A percentile compares a stretch with the other conserved stretches of the same genome.
Evolutionary conservation across 2,329 filamentous ascomycete species (phyloP).

Genomic region (Malbranchea cinnamomea): DNA sequence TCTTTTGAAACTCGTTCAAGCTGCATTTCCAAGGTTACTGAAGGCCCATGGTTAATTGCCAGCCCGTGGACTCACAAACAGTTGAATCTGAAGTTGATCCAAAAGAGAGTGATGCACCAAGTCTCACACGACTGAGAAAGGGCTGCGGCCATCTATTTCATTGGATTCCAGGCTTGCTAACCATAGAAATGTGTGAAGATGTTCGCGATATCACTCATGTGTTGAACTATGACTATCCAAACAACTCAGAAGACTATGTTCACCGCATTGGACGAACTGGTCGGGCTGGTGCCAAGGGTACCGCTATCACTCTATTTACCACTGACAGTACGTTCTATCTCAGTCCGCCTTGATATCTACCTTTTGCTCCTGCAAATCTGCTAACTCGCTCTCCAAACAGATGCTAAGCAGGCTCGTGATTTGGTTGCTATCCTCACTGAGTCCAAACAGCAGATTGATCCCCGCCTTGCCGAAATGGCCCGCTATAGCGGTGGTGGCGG

Average conservation of each 20-base stretch:
- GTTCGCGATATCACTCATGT: slow-evolving; percentile 99
- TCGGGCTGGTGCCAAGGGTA: slow-evolving; percentile 74
- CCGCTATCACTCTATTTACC: slow-evolving; percentile 96
- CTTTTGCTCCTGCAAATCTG: no score
- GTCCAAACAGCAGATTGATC: slow-evolving; percentile 96
- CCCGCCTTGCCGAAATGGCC: slow-evolving; percentile 87
- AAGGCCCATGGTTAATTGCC: slow-evolving; percentile 47
- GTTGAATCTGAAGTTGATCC: slow-evolving; percentile 30
- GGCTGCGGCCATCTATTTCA: slow-evolving; percentile 32
- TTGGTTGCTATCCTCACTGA: slow-evolving; percentile 84
- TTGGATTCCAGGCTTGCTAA: slow-evolving; percentile 58
- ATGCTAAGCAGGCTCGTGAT: slow-evolving; percentile 92
- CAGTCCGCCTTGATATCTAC: no score
- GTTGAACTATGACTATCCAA: slow-evolving; percentile 99
- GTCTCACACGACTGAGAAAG: slow-evolving; percentile 46
- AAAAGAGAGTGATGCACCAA: slow-evolving; percentile 45
- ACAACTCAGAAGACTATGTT: slow-evolving; percentile 64
- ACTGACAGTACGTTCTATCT: slow-evolving; percentile 72
- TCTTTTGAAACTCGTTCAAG: slow-evolving; percentile 70
- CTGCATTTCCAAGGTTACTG: slow-evolving; percentile 55
- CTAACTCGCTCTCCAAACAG: slow-evolving; percentile 31
- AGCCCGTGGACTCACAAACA: slow-evolving; percentile 36
- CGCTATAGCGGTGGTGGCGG: slow-evolving; percentile 79
- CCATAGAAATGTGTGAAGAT: slow-evolving; percentile 63
- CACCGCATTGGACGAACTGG: slow-evolving; percentile 55